Evolutionary conservation across 2,329 filamentous ascomycete genomes (phyloP).

Genomic region (Colletotrichum noveboracense): DNA sequence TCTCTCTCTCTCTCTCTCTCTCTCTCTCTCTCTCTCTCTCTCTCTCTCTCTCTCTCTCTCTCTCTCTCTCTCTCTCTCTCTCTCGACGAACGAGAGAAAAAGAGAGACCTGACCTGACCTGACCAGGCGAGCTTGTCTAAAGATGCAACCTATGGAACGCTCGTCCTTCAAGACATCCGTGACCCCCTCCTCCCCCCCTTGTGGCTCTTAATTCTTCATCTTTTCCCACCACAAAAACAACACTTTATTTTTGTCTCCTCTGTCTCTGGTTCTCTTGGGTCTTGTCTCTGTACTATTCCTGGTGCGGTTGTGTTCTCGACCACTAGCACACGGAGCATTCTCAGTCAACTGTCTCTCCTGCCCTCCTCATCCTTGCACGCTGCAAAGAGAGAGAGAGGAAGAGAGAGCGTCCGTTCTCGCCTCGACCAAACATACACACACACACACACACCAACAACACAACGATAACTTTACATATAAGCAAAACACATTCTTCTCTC

Average conservation of each 20-base stretch:
- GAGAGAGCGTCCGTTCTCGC: not conserved
- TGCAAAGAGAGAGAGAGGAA: not conserved
- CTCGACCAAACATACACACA: not conserved
- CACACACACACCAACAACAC: not conserved
- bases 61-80: not conserved
- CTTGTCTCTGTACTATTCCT: not conserved
- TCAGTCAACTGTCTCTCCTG: not conserved
- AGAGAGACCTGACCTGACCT: not conserved
- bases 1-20: too few relatives aligned
- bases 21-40: too few relatives aligned
- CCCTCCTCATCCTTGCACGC: not conserved
- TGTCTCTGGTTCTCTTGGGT: not conserved
- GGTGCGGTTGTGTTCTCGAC: not conserved
- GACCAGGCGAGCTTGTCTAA: not conserved
- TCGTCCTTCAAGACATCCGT: conserved; percentile 12
- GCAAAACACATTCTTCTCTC: not conserved
- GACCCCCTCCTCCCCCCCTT: not conserved
- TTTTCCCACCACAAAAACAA: conserved; percentile 1
- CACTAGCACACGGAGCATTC: not conserved
- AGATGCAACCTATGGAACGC: conserved; percentile 9
- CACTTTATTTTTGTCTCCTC: not conserved
- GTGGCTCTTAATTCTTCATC: conserved; percentile 17
- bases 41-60: too few relatives aligned
- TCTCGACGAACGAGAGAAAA: not conserved
- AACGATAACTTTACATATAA: not conserved